Percentiles rank a stretch among this genome's conserved stretches.
Conservation (phyloP, 2,329 filamentous ascomycete species). For the Aureobasidium sp. region DNA sequence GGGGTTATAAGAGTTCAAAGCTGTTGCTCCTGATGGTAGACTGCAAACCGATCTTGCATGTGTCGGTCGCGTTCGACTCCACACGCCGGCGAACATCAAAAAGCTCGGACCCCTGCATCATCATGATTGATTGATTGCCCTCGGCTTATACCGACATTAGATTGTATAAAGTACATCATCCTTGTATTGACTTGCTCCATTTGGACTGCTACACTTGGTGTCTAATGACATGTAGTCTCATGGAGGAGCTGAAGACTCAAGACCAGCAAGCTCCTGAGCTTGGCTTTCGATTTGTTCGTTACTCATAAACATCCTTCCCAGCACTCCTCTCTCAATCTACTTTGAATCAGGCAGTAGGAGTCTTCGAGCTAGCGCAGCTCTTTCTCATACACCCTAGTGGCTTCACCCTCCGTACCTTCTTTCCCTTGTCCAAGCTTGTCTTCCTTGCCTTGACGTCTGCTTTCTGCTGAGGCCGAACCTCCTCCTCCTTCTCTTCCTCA, state of each 20-base stretch:
- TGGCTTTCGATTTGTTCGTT: not conserved
- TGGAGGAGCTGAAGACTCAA: not conserved
- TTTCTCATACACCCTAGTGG: not conserved
- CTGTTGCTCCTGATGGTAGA: slow-evolving; percentile 5
- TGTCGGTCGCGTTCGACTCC: slow-evolving; percentile 19
- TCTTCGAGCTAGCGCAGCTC: not conserved
- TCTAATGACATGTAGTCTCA: too few relatives aligned
- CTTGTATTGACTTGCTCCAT: not conserved
- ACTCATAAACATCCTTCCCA: not conserved
- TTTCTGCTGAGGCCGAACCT: not conserved
- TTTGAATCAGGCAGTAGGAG: not conserved
- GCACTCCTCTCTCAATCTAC: not conserved
- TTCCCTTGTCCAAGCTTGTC: not conserved
- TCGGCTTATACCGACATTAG: slow-evolving; percentile 9
- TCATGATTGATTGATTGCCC: slow-evolving; percentile 14
- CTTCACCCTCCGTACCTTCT: slow-evolving; percentile 1
- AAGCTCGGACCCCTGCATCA: slow-evolving; percentile 15
- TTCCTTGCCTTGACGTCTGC: not conserved
- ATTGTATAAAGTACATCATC: too few relatives aligned
- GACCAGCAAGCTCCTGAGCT: not conserved
- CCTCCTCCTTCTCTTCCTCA: not conserved
- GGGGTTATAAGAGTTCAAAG: slow-evolving; percentile 1
- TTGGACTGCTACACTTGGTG: too few relatives aligned
- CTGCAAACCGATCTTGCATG: slow-evolving; percentile 13
- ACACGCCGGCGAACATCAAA: not conserved